phyloP scores from a whole-genome alignment of 1,284 basidiomycete genomes.

The Ceratobasidium sp. region DNA sequence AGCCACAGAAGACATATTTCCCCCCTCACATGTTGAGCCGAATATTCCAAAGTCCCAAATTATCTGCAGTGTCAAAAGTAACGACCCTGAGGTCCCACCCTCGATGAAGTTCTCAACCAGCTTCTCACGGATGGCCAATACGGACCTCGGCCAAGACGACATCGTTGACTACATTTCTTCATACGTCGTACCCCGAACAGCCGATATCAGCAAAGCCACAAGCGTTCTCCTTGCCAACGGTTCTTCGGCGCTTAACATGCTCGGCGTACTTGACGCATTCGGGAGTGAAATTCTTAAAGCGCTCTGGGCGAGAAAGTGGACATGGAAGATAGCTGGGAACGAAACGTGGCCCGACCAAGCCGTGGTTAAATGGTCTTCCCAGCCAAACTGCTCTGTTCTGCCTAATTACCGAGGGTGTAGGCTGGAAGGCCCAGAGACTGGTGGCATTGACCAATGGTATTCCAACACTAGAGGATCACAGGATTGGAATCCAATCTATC shows the following conservation, averaged over 20 bases:
- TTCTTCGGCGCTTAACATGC: conserved; percentile 32
- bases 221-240: conserved; percentile 10
- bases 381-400: neutral
- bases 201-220: conserved; percentile 30
- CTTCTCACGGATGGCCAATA: conserved; percentile 44
- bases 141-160: conserved; percentile 39
- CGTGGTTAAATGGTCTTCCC: conserved; percentile 28
- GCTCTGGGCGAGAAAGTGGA: conserved; percentile 40
- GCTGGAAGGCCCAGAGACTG: neutral
- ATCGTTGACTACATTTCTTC: conserved; percentile 43
- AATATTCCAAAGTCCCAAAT: conserved; percentile 20
- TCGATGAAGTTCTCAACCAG: conserved; percentile 38
- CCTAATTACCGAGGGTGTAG: neutral
- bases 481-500: conserved; percentile 15
- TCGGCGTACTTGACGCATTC: conserved; percentile 37
- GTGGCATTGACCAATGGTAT: conserved; percentile 38
- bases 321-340: conserved; percentile 26
- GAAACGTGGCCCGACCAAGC: conserved; percentile 44
- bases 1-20: neutral
- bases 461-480: conserved; percentile 38
- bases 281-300: conserved; percentile 39
- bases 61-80: conserved; percentile 14
- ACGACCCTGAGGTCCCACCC: conserved; percentile 12
- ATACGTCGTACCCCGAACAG: conserved; percentile 20
- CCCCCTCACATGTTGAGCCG: neutral